Evolutionary conservation across 805 yeast genomes (phyloP).

Genomic region (Metschnikowia colocasiae): DNA sequence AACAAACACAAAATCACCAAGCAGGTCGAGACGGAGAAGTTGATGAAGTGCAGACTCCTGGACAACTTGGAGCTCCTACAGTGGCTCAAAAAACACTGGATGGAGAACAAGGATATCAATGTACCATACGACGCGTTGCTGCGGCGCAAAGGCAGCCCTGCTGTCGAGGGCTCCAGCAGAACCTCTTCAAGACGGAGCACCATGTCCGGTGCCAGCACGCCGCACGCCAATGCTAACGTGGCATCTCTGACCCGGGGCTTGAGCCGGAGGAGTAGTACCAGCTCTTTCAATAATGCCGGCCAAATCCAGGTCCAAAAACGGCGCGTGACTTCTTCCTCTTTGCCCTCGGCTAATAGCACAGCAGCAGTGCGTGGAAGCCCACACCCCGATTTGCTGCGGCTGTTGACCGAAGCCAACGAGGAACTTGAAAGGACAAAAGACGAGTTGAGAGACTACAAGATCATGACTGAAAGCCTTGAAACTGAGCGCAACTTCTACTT

Average conservation of each 20-base stretch:
- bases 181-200: conserved; percentile 14
- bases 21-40: conserved; percentile 72
- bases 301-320: conserved; percentile 19
- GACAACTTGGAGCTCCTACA: conserved; percentile 93
- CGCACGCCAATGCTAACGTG: conserved; percentile 3
- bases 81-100: conserved; percentile 86
- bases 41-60: conserved; percentile 85
- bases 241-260: background rate
- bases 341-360: conserved; percentile 1
- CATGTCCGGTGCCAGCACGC: conserved; percentile 3
- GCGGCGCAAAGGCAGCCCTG: conserved; percentile 18
- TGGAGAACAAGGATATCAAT: conserved; percentile 63
- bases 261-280: conserved; percentile 6
- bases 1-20: conserved; percentile 66
- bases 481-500: conserved; percentile 89
- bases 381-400: conserved; percentile 26
- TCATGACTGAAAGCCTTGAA: conserved; percentile 63
- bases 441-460: conserved; percentile 55
- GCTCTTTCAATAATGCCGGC: conserved; percentile 2
- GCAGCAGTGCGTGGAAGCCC: background rate
- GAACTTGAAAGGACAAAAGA: conserved; percentile 40
- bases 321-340: conserved; percentile 15
- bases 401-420: conserved; percentile 42
- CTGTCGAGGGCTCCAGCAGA: conserved; percentile 8
- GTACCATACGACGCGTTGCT: conserved; percentile 60